phyloP scores from a whole-genome alignment of 805 yeast species.

The Ogataea sp. region DNA sequence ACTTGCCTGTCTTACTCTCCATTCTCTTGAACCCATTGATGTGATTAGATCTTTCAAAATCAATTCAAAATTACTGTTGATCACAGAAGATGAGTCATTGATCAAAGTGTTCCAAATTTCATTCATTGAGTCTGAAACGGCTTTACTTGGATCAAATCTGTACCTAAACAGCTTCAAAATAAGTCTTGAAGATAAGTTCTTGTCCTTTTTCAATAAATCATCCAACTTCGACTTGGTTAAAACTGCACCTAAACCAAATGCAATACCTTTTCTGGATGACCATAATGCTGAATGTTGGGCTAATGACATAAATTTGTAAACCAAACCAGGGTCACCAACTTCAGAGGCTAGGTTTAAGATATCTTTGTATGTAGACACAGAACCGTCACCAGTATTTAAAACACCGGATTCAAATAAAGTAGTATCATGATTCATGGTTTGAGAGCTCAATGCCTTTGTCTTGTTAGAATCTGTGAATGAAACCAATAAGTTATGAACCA shows the following conservation, averaged over 20 bases:
- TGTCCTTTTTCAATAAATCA: slow-evolving; percentile 46
- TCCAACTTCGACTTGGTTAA: slow-evolving; percentile 72
- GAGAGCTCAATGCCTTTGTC: slow-evolving; percentile 42
- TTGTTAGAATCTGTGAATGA: slow-evolving; percentile 70
- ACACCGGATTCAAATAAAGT: slow-evolving; percentile 79
- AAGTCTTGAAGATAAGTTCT: slow-evolving; percentile 46
- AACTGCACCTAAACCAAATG: slow-evolving; percentile 85
- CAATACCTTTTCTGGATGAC: slow-evolving; percentile 91
- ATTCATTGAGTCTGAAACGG: slow-evolving; percentile 76
- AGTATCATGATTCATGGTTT: slow-evolving; percentile 71
- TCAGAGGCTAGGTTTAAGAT: slow-evolving; percentile 83
- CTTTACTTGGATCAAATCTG: slow-evolving; percentile 71
- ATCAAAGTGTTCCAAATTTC: slow-evolving; percentile 79
- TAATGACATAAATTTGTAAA: slow-evolving; percentile 87
- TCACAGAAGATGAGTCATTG: slow-evolving; percentile 41
- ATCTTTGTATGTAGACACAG: slow-evolving; percentile 87
- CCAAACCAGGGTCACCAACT: slow-evolving; percentile 91
- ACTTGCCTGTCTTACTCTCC: slow-evolving; percentile 91
- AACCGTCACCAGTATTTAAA: slow-evolving; percentile 72
- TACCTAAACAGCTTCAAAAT: slow-evolving; percentile 82
- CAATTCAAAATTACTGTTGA: slow-evolving; percentile 43
- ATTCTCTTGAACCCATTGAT: slow-evolving; percentile 75
- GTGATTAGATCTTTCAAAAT: slow-evolving; percentile 58
- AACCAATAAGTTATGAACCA: slow-evolving; percentile 63
- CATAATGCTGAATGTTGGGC: slow-evolving; percentile 84